Conservation (phyloP, 306 rosid species). For the Cicer chorassanicum region DNA sequence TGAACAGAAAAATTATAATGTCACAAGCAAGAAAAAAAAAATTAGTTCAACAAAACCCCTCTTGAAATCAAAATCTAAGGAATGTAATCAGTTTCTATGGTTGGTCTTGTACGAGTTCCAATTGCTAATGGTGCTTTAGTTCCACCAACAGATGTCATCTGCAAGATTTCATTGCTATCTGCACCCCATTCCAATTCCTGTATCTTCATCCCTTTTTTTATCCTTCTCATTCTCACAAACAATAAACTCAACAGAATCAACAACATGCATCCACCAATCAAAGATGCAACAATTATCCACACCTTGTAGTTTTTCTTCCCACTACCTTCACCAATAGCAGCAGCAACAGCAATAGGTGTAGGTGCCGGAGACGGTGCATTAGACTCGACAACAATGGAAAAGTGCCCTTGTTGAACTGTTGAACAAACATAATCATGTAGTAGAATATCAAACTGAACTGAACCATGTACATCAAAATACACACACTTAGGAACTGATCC, state of each 20-base stretch:
- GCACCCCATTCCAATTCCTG: slow-evolving; percentile 57
- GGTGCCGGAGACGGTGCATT: slow-evolving; percentile 59
- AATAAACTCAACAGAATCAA: slow-evolving; percentile 45
- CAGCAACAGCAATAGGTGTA: slow-evolving; percentile 37
- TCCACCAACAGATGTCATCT: slow-evolving; percentile 53
- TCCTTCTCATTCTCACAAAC: slow-evolving; percentile 40
- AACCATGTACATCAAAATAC: slow-evolving; percentile 62
- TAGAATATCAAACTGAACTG: slow-evolving; percentile 60
- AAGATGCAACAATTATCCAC: slow-evolving; percentile 52
- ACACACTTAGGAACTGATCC: slow-evolving; percentile 57
- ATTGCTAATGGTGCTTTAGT: slow-evolving; percentile 64
- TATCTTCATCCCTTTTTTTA: slow-evolving; percentile 44
- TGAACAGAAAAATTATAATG: slow-evolving; percentile 40
- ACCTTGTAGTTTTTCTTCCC: slow-evolving; percentile 41
- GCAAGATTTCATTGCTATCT: slow-evolving; percentile 52
- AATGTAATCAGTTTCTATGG: slow-evolving; percentile 60
- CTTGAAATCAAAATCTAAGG: slow-evolving; percentile 48
- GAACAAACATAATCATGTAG: slow-evolving; percentile 57
- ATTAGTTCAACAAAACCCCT: slow-evolving; percentile 20
- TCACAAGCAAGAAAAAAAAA: slow-evolving; percentile 8
- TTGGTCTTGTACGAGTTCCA: slow-evolving; percentile 66
- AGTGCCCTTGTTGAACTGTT: slow-evolving; percentile 62
- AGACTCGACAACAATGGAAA: slow-evolving; percentile 60
- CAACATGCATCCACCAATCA: slow-evolving; percentile 48
- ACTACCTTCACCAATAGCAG: not conserved